Evolutionary conservation across 169 alveolate genomes (phyloP).

Genomic region (Babesia sp.): DNA sequence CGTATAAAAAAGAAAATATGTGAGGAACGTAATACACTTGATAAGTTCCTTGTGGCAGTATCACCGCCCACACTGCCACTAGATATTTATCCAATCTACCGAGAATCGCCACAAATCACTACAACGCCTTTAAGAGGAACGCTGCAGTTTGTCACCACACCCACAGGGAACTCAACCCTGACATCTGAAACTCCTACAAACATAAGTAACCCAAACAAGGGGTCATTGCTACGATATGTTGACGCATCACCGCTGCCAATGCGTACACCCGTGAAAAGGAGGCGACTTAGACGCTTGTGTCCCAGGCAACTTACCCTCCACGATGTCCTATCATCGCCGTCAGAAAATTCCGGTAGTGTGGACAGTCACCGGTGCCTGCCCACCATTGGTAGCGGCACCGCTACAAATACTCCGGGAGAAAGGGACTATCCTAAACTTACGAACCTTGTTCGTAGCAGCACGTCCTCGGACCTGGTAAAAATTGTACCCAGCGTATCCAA

Average conservation of each 20-base stretch:
- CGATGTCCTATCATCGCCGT: not conserved
- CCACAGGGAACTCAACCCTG: too few relatives aligned
- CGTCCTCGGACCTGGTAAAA: not conserved
- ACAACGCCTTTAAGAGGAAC: too few relatives aligned
- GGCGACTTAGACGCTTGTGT: not conserved
- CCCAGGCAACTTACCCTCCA: conserved; percentile 2
- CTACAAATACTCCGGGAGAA: not conserved
- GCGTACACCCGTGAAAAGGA: conserved; percentile 7
- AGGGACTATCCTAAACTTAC: not conserved
- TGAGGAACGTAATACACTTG: conserved; percentile 8
- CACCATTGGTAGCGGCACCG: not conserved
- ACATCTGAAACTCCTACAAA: not conserved
- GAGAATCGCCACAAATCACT: not conserved
- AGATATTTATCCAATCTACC: not conserved
- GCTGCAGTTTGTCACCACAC: too few relatives aligned
- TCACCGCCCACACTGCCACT: not conserved
- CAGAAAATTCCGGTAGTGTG: not conserved
- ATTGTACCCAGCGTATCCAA: conserved; percentile 16
- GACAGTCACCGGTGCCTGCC: not conserved
- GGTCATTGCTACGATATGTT: not conserved
- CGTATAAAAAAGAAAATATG: conserved; percentile 1
- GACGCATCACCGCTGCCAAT: not conserved
- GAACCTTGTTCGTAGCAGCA: not conserved
- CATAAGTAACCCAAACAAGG: not conserved
- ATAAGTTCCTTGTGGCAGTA: conserved; percentile 12